Base-by-base conservation (phyloP, 1,284 basidiomycete species). In the Ceratobasidium sp. region DNA sequence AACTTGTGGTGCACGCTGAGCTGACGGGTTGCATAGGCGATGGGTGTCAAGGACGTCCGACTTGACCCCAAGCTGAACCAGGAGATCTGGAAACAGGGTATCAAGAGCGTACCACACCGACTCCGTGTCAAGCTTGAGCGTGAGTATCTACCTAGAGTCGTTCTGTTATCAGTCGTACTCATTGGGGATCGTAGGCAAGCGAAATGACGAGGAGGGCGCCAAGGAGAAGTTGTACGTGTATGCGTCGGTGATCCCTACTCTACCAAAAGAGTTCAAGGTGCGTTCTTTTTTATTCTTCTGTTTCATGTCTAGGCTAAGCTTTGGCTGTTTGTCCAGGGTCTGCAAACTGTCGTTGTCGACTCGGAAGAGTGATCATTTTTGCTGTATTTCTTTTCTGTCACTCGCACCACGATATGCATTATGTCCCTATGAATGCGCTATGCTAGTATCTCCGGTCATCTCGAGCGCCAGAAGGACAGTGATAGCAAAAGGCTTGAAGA, bases 191-290 rank as follows among this genome's bases (percentile, higher is more conserved):
- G 2, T 75, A 92, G 91, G 91, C 77, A 92, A 92, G 83, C 90
- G 94, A 79, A 96, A 96, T 81, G 95, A 97, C 82, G 94, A 96
- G 79, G 95, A 97, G 85, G 92, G 91, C 78, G 94, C 95, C 75
- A 97, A 96, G 86, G 96, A 98, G 87, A 97, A 97, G 86, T 90
- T 98, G 73, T 97, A 87, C 88, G 96, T 94, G 64, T 93, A 95
- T 80, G 96, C 92, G 75, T 88, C 88, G 75, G 87, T 92, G 80
- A 90, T 97, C 76, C 85, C 88, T 61, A 92, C 93, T 69, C 82
- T 85, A 57, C 86, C 91, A 74, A 80, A 21, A 10, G 26, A 78
- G 69, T 96, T 95, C 91, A 96, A 96, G 91, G 93, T 89, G 73
- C 73, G 88, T 79, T 23, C 16, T 41, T n/a, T n/a, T 32, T 16